Base-by-base conservation (phyloP, 768 basidiomycete genomes). In the Termitomyces sp. region DNA sequence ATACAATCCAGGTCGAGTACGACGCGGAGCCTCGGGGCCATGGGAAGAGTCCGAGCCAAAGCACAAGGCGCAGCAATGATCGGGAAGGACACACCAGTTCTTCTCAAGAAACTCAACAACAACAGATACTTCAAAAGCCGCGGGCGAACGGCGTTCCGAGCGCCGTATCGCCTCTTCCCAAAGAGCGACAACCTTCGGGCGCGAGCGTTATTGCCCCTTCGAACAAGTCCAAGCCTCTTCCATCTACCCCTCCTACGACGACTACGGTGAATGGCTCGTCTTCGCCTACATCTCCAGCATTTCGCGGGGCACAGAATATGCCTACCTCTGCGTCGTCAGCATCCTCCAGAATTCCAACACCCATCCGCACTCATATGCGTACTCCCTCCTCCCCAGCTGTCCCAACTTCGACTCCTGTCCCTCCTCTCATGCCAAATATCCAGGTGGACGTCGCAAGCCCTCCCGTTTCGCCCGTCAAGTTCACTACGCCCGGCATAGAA, bases 1-100 rank as follows among this genome's bases (percentile, higher is more conserved):
- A 98, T 71, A 98, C 97, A 10, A 92, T 98, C 46, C 97, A 98
- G 70, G 89, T 98, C 58, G 97, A 99, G 72, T 98, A 98, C 65
- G 90, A 89, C 56, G 51, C 57, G 35, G 86, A 87, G 54, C 80
- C 81, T 5, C 68, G 61, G 43, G 25, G 43, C 19, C 69, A 60
- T 46, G 58, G 42, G 64, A 63, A 57, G 59, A 41, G 56, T 42
- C 46, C 59, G 64, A 64, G 69, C 41, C 57, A 65, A 51, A 53
- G 68, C 43, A 57, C 62, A 27, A 70, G 70, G 62, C 69, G 61
- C 61, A 73, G 68, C 37, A 71, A 73, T 40, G 71, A 75, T 46
- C 63, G 63, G 45, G 64, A 69, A 49, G 53, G 38, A 12, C 58
- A 57, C 8, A 2, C 41, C 5, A 41, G 3, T 34, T 21, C 32